These are phyloP conservation scores for Phytophthora vignae DNA, from an alignment of 352 stramenopile species.

Conservation along the genomic window DNA sequence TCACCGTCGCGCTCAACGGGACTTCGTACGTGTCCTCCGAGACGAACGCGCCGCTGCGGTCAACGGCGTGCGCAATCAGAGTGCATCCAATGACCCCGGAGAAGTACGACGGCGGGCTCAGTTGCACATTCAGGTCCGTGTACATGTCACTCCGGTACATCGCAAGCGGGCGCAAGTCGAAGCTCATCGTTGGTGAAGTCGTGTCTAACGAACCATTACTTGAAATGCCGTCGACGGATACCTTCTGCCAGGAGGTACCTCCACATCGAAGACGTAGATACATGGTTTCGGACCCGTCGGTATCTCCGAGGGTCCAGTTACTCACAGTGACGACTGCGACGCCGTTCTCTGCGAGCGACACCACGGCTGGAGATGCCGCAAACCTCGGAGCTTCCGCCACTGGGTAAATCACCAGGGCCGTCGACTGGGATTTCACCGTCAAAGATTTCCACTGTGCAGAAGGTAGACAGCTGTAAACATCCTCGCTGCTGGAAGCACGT, in stretches of 20 bases:
- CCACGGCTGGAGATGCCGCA: not conserved
- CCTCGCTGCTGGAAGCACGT: constrained; percentile 2
- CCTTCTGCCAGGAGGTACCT: constrained; percentile 4
- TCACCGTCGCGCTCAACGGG: constrained; percentile 24
- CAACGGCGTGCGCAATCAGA: constrained; percentile 23
- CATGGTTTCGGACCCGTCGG: constrained; percentile 34
- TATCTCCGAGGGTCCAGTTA: constrained; percentile 20
- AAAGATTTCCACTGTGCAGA: constrained; percentile 22
- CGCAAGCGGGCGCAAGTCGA: constrained; percentile 10
- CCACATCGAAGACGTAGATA: constrained; percentile 18
- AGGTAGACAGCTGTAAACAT: constrained; percentile 14
- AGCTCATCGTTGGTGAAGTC: not conserved
- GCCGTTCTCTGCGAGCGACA: constrained; percentile 16
- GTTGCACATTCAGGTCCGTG: constrained; percentile 22
- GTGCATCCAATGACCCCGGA: constrained; percentile 41
- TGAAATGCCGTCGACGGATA: constrained; percentile 10
- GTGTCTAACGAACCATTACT: constrained; percentile 3
- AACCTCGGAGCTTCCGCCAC: constrained; percentile 19
- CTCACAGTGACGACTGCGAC: constrained; percentile 3
- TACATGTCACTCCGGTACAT: constrained; percentile 7
- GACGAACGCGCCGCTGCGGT: constrained; percentile 25
- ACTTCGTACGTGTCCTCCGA: constrained; percentile 25
- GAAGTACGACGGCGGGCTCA: constrained; percentile 37
- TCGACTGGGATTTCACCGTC: constrained; percentile 6
- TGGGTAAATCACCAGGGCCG: constrained; percentile 18